Base-by-base conservation (phyloP, 1,284 basidiomycete species). In the Stereum hirsutum region DNA sequence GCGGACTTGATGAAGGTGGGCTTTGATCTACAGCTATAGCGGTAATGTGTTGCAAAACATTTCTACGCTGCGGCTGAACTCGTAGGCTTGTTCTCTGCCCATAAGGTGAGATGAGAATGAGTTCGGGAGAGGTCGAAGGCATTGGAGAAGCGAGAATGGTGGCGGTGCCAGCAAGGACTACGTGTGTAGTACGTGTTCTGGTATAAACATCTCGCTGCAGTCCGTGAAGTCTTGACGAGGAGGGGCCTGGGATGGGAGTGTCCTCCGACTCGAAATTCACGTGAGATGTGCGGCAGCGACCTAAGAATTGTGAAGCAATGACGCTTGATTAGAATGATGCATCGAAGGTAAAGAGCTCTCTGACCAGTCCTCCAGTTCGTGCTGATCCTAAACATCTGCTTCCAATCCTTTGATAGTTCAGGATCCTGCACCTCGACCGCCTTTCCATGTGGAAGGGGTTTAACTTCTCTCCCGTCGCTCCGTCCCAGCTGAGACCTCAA, bases 331-430 rank as follows among this genome's bases (percentile, higher is more conserved):
- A 35, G 33, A 35, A 17, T 35, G 10, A 7, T 20, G 23, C 36
- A 14, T 24, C 12, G 21, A 12, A 38, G 36, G n/a, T 8, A 26
- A 38, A 17, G 11, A 38, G 20, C 21, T 0, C 5, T n/a, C 69
- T 51, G 54, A 86, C 84, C 84, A 60, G 63, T 82, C 56, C 73
- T 69, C 85, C 86, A 89, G 51, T 89, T 88, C 6, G 74, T 75
- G 54, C 81, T 86, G 48, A 87, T 82, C 41, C 82, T 73, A 59
- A 86, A 88, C 83, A 88, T 87, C 74, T 75, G 83, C 60, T 85
- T 86, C 85, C 85, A 89, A 53, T 85, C 73, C 55, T n/a, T 70
- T 78, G 35, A 65, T 50, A 33, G 64, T n/a, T 30, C 8, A 30
- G 10, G 10, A 30, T 30, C 28, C 10, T 30, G 28, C 28, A 30